Conservation (phyloP, 495 filamentous ascomycete genomes). For the Niebla homalea region DNA sequence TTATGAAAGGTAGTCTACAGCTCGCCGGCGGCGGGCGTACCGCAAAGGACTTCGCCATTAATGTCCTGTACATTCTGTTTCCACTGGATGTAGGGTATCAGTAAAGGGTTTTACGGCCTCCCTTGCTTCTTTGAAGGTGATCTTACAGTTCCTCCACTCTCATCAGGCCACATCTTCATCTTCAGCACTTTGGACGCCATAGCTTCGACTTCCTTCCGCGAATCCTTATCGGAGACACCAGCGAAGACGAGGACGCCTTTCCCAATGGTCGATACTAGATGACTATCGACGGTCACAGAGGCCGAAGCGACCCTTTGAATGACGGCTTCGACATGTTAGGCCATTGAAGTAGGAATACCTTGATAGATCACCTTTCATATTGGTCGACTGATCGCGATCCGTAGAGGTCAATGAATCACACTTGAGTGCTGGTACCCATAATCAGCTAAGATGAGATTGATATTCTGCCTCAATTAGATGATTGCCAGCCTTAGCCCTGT, state of each 20-base stretch:
- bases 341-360: background rate
- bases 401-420: too few relatives aligned
- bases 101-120: background rate
- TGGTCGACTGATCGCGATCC: background rate
- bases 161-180: slow-evolving; percentile 76
- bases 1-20: background rate
- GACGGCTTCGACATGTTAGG: slow-evolving; percentile 47
- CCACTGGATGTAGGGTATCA: slow-evolving; percentile 45
- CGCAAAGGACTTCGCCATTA: slow-evolving; percentile 77
- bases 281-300: slow-evolving; percentile 92
- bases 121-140: background rate
- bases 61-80: slow-evolving; percentile 79
- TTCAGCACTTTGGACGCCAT: slow-evolving; percentile 80
- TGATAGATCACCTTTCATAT: slow-evolving; percentile 35
- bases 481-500: too few relatives aligned
- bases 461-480: too few relatives aligned
- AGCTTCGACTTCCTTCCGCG: slow-evolving; percentile 70
- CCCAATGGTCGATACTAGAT: slow-evolving; percentile 79
- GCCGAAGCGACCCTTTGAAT: slow-evolving; percentile 91
- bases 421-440: too few relatives aligned
- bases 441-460: too few relatives aligned
- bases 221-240: slow-evolving; percentile 82
- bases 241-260: slow-evolving; percentile 85
- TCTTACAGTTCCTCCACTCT: slow-evolving; percentile 42
- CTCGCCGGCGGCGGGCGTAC: slow-evolving; percentile 33